These are phyloP conservation scores for Streptanthus diversifolius DNA, from an alignment of 345 rosid species.

Conservation along the genomic window DNA sequence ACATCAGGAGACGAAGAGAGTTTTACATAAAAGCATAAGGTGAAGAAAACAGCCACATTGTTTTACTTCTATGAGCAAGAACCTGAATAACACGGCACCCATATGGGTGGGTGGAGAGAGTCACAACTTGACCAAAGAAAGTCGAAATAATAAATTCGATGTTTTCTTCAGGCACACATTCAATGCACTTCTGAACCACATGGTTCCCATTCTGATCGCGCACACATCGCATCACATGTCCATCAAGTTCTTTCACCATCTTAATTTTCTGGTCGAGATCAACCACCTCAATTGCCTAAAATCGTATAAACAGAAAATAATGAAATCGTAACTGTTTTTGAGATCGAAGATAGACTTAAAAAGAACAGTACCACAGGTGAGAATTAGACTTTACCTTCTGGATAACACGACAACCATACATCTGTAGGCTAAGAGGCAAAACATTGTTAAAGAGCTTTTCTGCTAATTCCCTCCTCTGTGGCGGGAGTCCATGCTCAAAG, in stretches of 20 bases:
- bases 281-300: conserved; percentile 90
- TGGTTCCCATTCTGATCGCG: conserved; percentile 99
- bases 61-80: background rate
- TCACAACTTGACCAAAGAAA: conserved; percentile 86
- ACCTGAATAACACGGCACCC: conserved; percentile 99
- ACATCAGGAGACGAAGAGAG: background rate
- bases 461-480: conserved; percentile 81
- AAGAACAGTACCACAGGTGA: background rate
- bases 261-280: conserved; percentile 79
- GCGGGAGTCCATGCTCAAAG: conserved; percentile 88
- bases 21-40: background rate
- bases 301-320: background rate
- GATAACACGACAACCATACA: conserved; percentile 98
- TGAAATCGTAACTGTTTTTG: background rate
- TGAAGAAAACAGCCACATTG: background rate
- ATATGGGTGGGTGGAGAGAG: conserved; percentile 84
- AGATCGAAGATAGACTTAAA: background rate
- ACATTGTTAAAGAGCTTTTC: conserved; percentile 80
- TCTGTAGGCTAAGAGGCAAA: conserved; percentile 84
- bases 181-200: conserved; percentile 95
- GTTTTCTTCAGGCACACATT: conserved; percentile 85
- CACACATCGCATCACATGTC: conserved; percentile 89
- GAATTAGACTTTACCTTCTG: conserved; percentile 59
- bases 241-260: conserved; percentile 93
- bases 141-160: conserved; percentile 74